These are phyloP conservation scores for Collybiopsis confluens DNA, from an alignment of 768 basidiomycete species.

Conservation along the genomic window DNA sequence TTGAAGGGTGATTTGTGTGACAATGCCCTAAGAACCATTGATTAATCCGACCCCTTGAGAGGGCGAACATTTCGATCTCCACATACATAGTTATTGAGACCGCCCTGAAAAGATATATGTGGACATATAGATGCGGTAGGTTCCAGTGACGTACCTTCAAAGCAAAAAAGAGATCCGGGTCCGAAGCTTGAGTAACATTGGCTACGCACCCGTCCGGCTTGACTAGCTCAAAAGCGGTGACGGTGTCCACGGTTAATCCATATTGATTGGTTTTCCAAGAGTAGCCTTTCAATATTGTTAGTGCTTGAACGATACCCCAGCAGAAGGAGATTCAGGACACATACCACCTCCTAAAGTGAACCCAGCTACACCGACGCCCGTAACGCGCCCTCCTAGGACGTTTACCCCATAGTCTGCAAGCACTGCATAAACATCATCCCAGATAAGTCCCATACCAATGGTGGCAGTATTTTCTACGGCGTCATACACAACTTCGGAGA, in stretches of 20 bases:
- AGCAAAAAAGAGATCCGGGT: conserved; percentile 39
- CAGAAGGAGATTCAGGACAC: background rate
- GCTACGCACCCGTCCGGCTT: conserved; percentile 34
- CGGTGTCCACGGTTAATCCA: conserved; percentile 23
- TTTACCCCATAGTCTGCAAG: conserved; percentile 32
- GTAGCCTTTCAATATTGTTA: conserved; percentile 29
- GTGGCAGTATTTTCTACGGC: conserved; percentile 31
- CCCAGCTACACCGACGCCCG: conserved; percentile 39
- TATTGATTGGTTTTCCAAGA: conserved; percentile 31
- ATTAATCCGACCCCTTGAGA: background rate
- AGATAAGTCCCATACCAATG: conserved; percentile 47
- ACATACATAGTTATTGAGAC: conserved; percentile 55
- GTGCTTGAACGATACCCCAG: background rate
- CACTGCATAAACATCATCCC: conserved; percentile 58
- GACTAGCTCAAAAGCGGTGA: conserved; percentile 35
- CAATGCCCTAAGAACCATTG: conserved; percentile 40
- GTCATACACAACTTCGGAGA: conserved; percentile 42
- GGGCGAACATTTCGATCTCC: conserved; percentile 8
- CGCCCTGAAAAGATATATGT: conserved; percentile 52
- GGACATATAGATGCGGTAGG: too few species aligned
- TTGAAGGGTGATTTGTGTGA: conserved; percentile 53
- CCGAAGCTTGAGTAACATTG: conserved; percentile 23
- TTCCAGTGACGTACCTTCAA: conserved; percentile 28
- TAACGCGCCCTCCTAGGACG: conserved; percentile 40
- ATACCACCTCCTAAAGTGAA: conserved; percentile 40